Evolutionary conservation across 139 green algal species (phyloP), one percentile per base, ranked within the genome.

Genomic region (Chlorella ohadii): DNA sequence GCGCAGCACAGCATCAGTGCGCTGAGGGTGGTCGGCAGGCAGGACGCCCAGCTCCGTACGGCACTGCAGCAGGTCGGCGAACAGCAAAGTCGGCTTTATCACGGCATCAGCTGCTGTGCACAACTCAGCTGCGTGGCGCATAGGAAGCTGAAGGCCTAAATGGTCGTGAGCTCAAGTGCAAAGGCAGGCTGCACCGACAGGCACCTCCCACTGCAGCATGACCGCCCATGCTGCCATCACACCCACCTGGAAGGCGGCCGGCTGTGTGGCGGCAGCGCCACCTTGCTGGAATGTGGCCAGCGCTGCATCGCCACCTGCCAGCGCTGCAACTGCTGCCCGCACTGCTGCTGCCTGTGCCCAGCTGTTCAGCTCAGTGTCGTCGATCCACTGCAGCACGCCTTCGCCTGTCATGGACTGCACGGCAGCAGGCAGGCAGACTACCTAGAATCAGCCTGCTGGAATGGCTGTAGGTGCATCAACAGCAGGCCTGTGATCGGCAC

Each of bases 1-100:
- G 56, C 76, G 76, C 76, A 82, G 59, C 76, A 61, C 59, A 20
- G 59, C 41, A n/a, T 82, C 76, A 38, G 57, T 77, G 2, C 83
- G 71, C 23, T 86, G 47, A 5, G 81, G 80, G 47, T 93, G 88
- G 23, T 85, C 88, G 4, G 39, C 79, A 15, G 90, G 90, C 80
- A 93, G 78, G 47, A 93, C 89, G 12, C 86, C 88, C 33, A 77
- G 70, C 74, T 92, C 84, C 28, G 86, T 93, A 33, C 90, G 84
- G 51, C 88, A 83, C 85, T 92, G 85, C 68, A 79, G 31, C 15
- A 13, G 27, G 19, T 0, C 44, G 44, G 44, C 44, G 7, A 41
- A n/a, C 17, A 66, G 47, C 9, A 23, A 47, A 19, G 41, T 22
- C n/a, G 6, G 44, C 44, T 51, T 6, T 51, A 16, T 6, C 6